These are phyloP conservation scores for Coemansia sp. DNA, from an alignment of 192 early-diverging fungal species.

Conservation along the genomic window DNA sequence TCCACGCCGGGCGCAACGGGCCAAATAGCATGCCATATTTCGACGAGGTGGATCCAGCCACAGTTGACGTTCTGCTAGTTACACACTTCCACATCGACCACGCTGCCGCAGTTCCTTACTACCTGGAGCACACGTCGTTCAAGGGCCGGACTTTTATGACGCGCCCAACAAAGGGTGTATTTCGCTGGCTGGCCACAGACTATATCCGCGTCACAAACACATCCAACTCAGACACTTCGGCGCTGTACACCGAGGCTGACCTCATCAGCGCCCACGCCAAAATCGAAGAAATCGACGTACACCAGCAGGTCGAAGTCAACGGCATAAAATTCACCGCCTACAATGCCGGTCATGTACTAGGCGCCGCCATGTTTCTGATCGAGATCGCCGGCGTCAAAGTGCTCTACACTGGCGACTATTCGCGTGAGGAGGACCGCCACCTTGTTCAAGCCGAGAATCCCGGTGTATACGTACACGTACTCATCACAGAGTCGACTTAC, in stretches of 20 bases:
- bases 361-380: conserved; percentile 96
- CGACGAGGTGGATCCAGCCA: conserved; percentile 88
- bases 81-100: conserved; percentile 99
- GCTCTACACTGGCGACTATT: conserved; percentile 98
- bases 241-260: conserved; percentile 90
- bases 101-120: conserved; percentile 93
- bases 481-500: conserved; percentile 96
- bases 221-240: conserved; percentile 62
- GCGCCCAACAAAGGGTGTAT: conserved; percentile 97
- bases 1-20: conserved; percentile 94
- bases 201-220: conserved; percentile 82
- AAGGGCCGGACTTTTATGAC: conserved; percentile 98
- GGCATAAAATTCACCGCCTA: conserved; percentile 94
- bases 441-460: conserved; percentile 96
- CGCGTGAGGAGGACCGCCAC: conserved; percentile 98
- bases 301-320: conserved; percentile 93
- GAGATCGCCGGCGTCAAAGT: conserved; percentile 88
- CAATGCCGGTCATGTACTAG: conserved; percentile 98
- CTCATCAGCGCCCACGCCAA: conserved; percentile 76
- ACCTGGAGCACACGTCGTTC: conserved; percentile 96
- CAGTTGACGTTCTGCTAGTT: conserved; percentile 87
- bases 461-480: conserved; percentile 77
- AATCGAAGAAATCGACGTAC: conserved; percentile 95
- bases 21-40: conserved; percentile 91
- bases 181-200: conserved; percentile 94